Evolutionary conservation across 441 rosid genomes (phyloP), one percentile per base, ranked within the genome.

Genomic region (Adansonia gregorii): DNA sequence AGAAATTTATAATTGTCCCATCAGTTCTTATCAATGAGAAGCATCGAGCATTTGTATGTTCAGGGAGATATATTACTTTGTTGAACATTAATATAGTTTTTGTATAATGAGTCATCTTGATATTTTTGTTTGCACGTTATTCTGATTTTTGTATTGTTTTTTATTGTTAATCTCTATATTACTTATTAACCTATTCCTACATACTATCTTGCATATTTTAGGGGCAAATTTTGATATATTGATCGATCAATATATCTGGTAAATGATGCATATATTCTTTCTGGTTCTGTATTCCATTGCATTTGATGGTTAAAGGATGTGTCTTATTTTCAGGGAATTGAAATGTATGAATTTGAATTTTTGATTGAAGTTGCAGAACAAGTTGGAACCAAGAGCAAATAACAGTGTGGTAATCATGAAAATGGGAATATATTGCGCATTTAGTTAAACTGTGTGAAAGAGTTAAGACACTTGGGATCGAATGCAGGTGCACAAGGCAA

Each of bases 291-390:
- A 52, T 73, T 31, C 72, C 66, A 48, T 78, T 78, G 14, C 61
- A 74, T 70, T 72, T 82, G 84, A 83, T 80, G 52, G 64, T 78
- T 81, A 59, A 74, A 77, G 45, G 52, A 76, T 74, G 80, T 69
- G 2, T 80, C 55, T 75, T 84, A 31, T 76, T 74, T 88, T 78
- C 83, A 96, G 98, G 99, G 94, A 81, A 93, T 96, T 79, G 94
- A 87, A 73, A 96, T 92, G 86, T 94, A 96, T 84, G 99, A 98
- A n/a, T n/a, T n/a, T n/a, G n/a, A n/a, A n/a, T n/a, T n/a, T n/a
- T n/a, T n/a, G n/a, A n/a, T n/a, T 72, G 99, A 96, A 90, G 98
- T 93, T 81, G 88, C 94, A 63, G 92, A 92, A 74, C 92, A 93
- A 81, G 93, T 93, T 78, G 98, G 97, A 79, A 90, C 93, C 61